Evolutionary conservation across 257 asterid genomes (phyloP), one percentile per base, ranked within the genome.

Genomic region (Capsicum baccatum): DNA sequence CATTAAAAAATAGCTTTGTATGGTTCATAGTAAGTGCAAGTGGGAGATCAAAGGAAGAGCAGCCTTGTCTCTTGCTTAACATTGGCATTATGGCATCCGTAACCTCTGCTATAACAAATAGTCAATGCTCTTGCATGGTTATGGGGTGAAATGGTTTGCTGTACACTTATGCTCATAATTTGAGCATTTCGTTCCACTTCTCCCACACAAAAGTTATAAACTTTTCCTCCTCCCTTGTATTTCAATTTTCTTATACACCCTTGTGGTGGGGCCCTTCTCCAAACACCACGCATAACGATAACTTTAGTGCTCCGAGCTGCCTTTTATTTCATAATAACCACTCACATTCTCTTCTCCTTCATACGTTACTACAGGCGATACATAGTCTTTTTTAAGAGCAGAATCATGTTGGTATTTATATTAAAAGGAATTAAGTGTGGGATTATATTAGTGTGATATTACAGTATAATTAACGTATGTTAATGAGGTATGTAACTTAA

Each of bases 51-150:
- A 19, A n/a, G 64, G 81, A 85, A 82, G 88, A 69, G 87, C 83
- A 83, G 83, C 84, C 81, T 67, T 80, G 81, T 80, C 86, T 85
- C 83, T 85, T 81, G 84, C 87, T 87, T 63, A 35, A 9, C 33
- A 26, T 66, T 83, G 47, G 82, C 81, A 50, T n/a, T 83, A 88
- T 63, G 83, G 63, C 87, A 83, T 78, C 84, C 76, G 70, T 69
- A 64, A 81, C 87, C 62, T 87, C 85, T 85, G 83, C 85, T 50
- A 79, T 59, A 84, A 58, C 57, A 79, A 85, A 55, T 83, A 19
- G 35, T 70, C 69, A 69, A 59, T 67, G 63, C 67, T 81, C 83
- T 56, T 82, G 83, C 82, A 68, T 57, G 48, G 64, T 70, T 52
- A 80, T 11, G 68, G 88, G 80, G 79, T 86, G 83, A 85, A 79